Evolutionary conservation across 2,329 filamentous ascomycete genomes (phyloP), one percentile per base, ranked within the genome.

Genomic region (Xylaria arbuscula): DNA sequence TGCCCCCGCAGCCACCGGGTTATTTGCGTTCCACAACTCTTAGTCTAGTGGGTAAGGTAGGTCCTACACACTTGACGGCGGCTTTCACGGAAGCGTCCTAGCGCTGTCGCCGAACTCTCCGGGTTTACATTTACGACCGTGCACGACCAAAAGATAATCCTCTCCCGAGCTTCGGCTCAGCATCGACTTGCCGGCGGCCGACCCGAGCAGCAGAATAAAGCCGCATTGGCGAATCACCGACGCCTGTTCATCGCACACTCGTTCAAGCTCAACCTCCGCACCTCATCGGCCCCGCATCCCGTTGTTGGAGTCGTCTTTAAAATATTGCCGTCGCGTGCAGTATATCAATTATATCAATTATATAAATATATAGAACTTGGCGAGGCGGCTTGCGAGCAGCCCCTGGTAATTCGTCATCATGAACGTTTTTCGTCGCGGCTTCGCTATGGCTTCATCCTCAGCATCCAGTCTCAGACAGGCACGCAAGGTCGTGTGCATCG

Each of bases 401-500:
- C 51, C 47, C 22, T 34, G 3, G 1, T 50, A 32, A n/a, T 60
- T 63, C 32, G 54, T 48, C 68, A 68, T 56, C 63, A 79, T 79
- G 77, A 78, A 77, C 69, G 74, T 80, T 45, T 79, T 81, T 68
- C 77, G 75, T 69, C 77, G 78, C 67, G 73, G 75, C 36, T 78
- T 80, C 75, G 77, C 83, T 50, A 79, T 67, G 61, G 65, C 70
- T 48, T 65, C 70, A 47, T 60, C 81, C 73, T 82, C 83, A 66
- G 83, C 84, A 53, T 80, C 82, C 40, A 79, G 81, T 28, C 77
- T 88, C 64, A 86, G 83, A 76, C 83, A 85, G 61, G 88, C 88
- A 28, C 85, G 87, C 70, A 93, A 97, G 85, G 89, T 97, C 64
- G 92, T 97, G 79, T 98, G 95, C 83, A 97, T 98, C 78, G 93